These are phyloP conservation scores for Fusarium newnesense DNA, from an alignment of 2,329 filamentous ascomycete species.

Conservation along the genomic window DNA sequence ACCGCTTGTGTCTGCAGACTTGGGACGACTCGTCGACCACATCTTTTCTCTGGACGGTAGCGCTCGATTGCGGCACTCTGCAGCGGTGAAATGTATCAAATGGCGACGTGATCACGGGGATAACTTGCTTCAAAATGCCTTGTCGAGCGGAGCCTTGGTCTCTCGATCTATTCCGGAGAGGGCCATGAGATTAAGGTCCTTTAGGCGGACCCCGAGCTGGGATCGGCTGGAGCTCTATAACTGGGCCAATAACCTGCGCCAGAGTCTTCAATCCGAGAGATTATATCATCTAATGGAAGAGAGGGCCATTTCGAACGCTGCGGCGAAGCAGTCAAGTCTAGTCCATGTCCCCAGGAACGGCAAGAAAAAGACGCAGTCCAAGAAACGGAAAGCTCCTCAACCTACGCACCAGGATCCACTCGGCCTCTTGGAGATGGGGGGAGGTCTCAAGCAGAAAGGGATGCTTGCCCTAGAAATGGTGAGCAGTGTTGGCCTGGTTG, in stretches of 20 bases:
- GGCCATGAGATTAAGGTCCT: conserved; percentile 29
- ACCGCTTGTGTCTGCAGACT: conserved; percentile 81
- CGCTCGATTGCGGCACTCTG: conserved; percentile 82
- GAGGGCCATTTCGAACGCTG: conserved; percentile 15
- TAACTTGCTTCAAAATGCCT: conserved; percentile 28
- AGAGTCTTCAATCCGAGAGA: conserved; percentile 50
- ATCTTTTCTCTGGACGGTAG: conserved; percentile 83
- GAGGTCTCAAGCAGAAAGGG: conserved; percentile 71
- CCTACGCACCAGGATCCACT: conserved; percentile 75
- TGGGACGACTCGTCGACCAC: conserved; percentile 73
- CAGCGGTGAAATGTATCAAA: conserved; percentile 82
- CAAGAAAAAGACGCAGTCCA: conserved; percentile 1
- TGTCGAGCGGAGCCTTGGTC: conserved; percentile 28
- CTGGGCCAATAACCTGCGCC: conserved; percentile 52
- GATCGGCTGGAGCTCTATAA: conserved; percentile 49
- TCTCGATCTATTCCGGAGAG: conserved; percentile 30
- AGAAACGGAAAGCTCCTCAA: conserved; percentile 9
- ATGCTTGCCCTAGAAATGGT: conserved; percentile 78
- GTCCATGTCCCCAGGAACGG: conserved; percentile 18
- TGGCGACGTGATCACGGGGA: conserved; percentile 65
- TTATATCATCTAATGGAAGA: conserved; percentile 37
- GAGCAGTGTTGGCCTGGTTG: conserved; percentile 78
- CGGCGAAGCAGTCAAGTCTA: conserved; percentile 32
- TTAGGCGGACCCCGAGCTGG: conserved; percentile 40
- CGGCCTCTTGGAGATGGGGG: conserved; percentile 76